A percentile compares a stretch with the other conserved stretches of the same genome.
phyloP scores from a whole-genome alignment of 352 stramenopile species.

The Phytophthora vignae region DNA sequence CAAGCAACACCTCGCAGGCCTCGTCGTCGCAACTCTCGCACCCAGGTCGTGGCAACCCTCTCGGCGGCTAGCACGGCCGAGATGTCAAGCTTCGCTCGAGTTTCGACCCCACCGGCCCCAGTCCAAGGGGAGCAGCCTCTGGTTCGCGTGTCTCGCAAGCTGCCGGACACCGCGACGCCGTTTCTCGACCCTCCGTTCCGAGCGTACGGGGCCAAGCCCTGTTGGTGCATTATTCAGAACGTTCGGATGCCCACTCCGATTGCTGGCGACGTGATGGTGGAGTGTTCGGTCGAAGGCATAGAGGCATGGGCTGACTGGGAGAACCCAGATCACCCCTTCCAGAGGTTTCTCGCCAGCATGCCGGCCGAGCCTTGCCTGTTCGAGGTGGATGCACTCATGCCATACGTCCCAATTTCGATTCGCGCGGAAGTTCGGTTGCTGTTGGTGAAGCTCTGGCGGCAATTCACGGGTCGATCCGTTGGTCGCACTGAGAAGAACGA shows the following conservation, averaged over 20 bases:
- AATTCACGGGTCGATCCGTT: not conserved
- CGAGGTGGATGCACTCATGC: not conserved
- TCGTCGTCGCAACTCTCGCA: too few relatives aligned
- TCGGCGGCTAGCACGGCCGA: too few relatives aligned
- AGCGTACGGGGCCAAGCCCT: not conserved
- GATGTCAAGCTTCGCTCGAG: too few relatives aligned
- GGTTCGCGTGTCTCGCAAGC: not conserved
- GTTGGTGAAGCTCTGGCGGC: conserved; percentile 2
- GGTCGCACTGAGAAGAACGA: not conserved
- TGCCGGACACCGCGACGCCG: accelerated
- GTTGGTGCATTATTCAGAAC: not conserved
- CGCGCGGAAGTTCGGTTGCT: not conserved
- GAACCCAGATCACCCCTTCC: not conserved
- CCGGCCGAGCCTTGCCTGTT: not conserved
- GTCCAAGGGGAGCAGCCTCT: not conserved
- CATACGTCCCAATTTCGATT: not conserved
- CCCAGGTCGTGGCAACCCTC: too few relatives aligned
- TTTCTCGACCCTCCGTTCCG: not conserved
- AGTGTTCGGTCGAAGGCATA: not conserved
- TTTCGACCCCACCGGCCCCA: too few relatives aligned
- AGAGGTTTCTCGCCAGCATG: not conserved
- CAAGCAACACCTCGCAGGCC: too few relatives aligned
- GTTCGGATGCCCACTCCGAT: not conserved
- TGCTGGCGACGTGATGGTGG: not conserved
- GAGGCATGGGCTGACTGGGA: not conserved